Evolutionary conservation across 805 yeast species (phyloP).

Genomic region (Komagataella phaffii): DNA sequence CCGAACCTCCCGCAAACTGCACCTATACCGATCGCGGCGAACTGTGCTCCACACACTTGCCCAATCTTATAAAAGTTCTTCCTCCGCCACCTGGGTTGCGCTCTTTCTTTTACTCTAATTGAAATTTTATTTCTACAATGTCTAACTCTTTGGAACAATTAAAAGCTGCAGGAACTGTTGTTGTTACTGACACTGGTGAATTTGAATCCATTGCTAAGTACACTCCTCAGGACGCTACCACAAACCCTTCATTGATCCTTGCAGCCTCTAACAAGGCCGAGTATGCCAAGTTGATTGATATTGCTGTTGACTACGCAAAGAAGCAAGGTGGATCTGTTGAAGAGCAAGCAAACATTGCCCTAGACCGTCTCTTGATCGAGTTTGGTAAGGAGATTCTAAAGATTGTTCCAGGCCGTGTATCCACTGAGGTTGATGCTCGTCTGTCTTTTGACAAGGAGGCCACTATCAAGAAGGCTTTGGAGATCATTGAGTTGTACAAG

Average conservation of each 20-base stretch:
- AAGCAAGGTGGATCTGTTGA: constrained; percentile 40
- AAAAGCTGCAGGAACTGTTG: constrained; percentile 90
- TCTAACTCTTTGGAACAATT: constrained; percentile 75
- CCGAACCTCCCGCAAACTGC: not conserved
- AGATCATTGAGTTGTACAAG: constrained; percentile 80
- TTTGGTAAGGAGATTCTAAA: constrained; percentile 88
- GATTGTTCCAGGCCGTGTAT: constrained; percentile 97
- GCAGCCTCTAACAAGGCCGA: constrained; percentile 90
- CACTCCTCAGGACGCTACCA: constrained; percentile 98
- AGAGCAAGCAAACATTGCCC: constrained; percentile 68
- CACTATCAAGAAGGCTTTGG: constrained; percentile 85
- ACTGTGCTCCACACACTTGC: not conserved
- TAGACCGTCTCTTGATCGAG: constrained; percentile 88
- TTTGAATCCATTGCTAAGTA: constrained; percentile 95
- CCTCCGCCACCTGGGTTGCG: not conserved
- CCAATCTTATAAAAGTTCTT: not conserved
- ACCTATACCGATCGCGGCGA: not conserved
- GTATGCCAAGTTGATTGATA: constrained; percentile 81
- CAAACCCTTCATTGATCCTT: constrained; percentile 93
- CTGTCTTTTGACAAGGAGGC: constrained; percentile 92
- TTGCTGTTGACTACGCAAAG: constrained; percentile 81
- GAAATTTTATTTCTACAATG: constrained; percentile 8
- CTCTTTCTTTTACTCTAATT: not conserved
- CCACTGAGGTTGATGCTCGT: constrained; percentile 98
- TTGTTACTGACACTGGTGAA: constrained; percentile 98